Percentiles rank a stretch among this genome's conserved stretches.
Conservation (phyloP, 1,284 basidiomycete species). For the Rugiboletus extremiorientalis region DNA sequence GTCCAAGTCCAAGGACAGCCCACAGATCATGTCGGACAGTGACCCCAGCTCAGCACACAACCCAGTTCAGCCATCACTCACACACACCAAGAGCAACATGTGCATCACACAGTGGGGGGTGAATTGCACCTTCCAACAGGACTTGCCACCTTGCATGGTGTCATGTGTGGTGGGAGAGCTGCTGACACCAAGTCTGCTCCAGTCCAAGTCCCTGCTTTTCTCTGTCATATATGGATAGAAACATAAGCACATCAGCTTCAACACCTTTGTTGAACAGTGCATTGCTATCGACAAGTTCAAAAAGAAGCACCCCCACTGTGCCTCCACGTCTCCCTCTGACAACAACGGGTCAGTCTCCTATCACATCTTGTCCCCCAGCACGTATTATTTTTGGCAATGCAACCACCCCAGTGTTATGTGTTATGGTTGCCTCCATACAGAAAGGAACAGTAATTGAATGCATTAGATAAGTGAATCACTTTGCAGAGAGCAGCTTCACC, state of each 20-base stretch:
- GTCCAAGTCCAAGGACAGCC: conserved; percentile 32
- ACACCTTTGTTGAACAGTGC: conserved; percentile 97
- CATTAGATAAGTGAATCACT: no score
- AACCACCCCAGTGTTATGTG: background rate
- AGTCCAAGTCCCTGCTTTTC: conserved; percentile 20
- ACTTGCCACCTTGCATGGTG: conserved; percentile 63
- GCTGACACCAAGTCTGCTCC: conserved; percentile 16
- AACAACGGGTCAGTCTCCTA: conserved; percentile 59
- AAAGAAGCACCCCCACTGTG: conserved; percentile 17
- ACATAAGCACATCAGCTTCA: conserved; percentile 93
- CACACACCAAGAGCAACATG: conserved; percentile 84
- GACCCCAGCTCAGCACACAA: conserved; percentile 8
- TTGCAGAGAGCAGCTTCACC: no score
- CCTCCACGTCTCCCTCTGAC: conserved; percentile 31
- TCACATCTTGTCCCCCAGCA: background rate
- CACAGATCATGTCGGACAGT: conserved; percentile 22
- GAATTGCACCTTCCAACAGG: conserved; percentile 54
- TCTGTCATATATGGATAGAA: conserved; percentile 43
- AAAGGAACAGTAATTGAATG: no score
- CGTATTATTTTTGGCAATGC: background rate
- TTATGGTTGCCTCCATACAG: background rate
- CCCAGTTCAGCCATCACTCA: conserved; percentile 51
- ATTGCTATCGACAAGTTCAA: conserved; percentile 87
- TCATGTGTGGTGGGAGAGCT: conserved; percentile 29
- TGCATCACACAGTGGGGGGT: conserved; percentile 62